These are phyloP conservation scores for Serpula lacrymans DNA, from an alignment of 768 basidiomycete genomes.

Conservation along the genomic window DNA sequence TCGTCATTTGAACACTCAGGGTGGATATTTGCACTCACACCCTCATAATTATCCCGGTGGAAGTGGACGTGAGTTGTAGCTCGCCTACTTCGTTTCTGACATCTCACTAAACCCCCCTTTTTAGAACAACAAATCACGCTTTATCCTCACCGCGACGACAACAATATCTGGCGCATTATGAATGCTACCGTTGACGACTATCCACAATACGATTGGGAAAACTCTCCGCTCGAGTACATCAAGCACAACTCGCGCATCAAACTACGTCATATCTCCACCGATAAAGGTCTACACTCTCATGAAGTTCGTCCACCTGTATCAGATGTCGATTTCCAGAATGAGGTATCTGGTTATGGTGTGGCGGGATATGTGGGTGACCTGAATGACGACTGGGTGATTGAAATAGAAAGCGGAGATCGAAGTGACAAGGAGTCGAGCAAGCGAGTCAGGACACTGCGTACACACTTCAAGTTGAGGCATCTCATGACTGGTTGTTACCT, in stretches of 20 bases:
- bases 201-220: slow-evolving; percentile 46
- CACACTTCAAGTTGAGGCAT: slow-evolving; percentile 81
- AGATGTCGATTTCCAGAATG: slow-evolving; percentile 99
- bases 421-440: slow-evolving; percentile 65
- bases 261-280: slow-evolving; percentile 74
- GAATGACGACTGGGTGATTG: slow-evolving; percentile 92
- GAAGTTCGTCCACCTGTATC: slow-evolving; percentile 92
- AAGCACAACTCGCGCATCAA: slow-evolving; percentile 68
- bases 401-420: slow-evolving; percentile 69
- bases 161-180: slow-evolving; percentile 87
- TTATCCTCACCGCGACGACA: slow-evolving; percentile 98
- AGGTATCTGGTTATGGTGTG: slow-evolving; percentile 93
- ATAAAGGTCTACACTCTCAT: slow-evolving; percentile 91
- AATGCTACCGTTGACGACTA: slow-evolving; percentile 59
- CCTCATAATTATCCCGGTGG: slow-evolving; percentile 85
- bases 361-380: slow-evolving; percentile 81
- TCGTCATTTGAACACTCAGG: slow-evolving; percentile 94
- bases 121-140: slow-evolving; percentile 97
- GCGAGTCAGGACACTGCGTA: slow-evolving; percentile 75
- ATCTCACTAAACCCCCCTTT: neutral
- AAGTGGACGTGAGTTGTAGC: slow-evolving; percentile 68
- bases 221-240: slow-evolving; percentile 59
- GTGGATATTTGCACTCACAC: slow-evolving; percentile 98
- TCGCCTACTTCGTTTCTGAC: neutral
- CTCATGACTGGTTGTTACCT: slow-evolving; percentile 90